Evolutionary conservation across 768 basidiomycete genomes (phyloP), one percentile per base, ranked within the genome.

Genomic region (Suillus plorans): DNA sequence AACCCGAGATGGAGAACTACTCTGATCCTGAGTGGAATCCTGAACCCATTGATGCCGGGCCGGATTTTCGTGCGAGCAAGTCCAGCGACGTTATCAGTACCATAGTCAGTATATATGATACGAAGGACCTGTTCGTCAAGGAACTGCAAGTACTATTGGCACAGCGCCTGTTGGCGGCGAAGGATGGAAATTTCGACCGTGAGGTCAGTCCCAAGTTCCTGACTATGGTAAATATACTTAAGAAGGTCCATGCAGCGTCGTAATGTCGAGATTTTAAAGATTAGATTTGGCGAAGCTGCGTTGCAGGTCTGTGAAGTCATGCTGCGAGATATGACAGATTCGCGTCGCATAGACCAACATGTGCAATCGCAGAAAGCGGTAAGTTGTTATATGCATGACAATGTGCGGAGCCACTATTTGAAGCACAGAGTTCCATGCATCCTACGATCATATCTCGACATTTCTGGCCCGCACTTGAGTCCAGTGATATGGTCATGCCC

Each of bases 271-370:
- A 92, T 96, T 50, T 79, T 99, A 66, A 99, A 99, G 80, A 85
- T 96, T 63, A 90, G 97, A 4, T 99, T 99, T 71, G 97, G 97
- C 25, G 97, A 99, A 71, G 83, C 89, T 1, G 89, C 95, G 3
- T 77, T 99, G 63, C 95, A 97, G 74, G 92, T 95, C 6, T 98
- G 96, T 80, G 97, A 99, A 73, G 95, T 99, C 62, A 99, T 99
- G 97, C 80, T 99, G 72, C 92, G 89, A 72, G 97, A 99, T 74
- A 92, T 99, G 88, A 91, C 94, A 4, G 95, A 99, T 75, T 97
- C 97, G 47, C 90, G 88, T 71, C 86, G 94, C 41, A 91, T 90
- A 58, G 93, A 99, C 73, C 86, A 86, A n/a, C 90, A 91, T 73
- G 86, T 99, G 2, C 94, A 97, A 69, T 83, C 87, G 0, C 88